Evolutionary conservation across 164 flowering plant genomes (phyloP).

Genomic region (Chloranthus sessilifolius): DNA sequence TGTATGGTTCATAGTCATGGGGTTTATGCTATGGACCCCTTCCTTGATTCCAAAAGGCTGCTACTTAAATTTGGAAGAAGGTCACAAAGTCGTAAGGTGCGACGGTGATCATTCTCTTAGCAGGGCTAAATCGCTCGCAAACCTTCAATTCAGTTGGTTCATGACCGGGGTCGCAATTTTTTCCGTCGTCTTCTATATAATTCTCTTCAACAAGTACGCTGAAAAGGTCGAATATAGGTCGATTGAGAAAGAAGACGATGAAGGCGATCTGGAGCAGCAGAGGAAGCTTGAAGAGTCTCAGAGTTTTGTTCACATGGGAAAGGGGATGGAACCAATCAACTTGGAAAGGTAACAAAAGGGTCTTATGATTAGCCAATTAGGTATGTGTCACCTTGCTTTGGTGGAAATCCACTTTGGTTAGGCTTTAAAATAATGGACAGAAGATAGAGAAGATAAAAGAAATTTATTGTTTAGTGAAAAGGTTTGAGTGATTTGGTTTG

Average conservation of each 20-base stretch:
- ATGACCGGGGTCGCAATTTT: slow-evolving; percentile 31
- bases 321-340: slow-evolving; percentile 20
- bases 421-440: too few relatives aligned
- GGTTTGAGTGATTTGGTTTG: slow-evolving; percentile 3
- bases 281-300: slow-evolving; percentile 11
- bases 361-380: neutral
- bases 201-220: slow-evolving; percentile 20
- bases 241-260: slow-evolving; percentile 18
- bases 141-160: slow-evolving; percentile 63
- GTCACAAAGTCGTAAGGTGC: slow-evolving; percentile 60
- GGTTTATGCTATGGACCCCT: slow-evolving; percentile 74
- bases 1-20: slow-evolving; percentile 67
- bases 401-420: slow-evolving; percentile 5
- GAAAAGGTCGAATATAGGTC: slow-evolving; percentile 28
- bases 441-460: too few relatives aligned
- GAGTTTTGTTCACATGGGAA: slow-evolving; percentile 37
- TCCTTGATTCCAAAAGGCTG: slow-evolving; percentile 57
- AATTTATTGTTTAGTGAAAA: too few relatives aligned
- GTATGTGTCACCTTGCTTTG: slow-evolving; percentile 8
- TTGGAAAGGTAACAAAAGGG: slow-evolving; percentile 32
- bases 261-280: slow-evolving; percentile 22
- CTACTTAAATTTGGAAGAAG: slow-evolving; percentile 45
- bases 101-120: slow-evolving; percentile 32
- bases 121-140: slow-evolving; percentile 63
- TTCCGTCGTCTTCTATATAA: slow-evolving; percentile 34